A percentile compares a stretch with the other conserved stretches of the same genome.
Conservation (phyloP, 345 rosid species). For the Gossypium rotundifolium region DNA sequence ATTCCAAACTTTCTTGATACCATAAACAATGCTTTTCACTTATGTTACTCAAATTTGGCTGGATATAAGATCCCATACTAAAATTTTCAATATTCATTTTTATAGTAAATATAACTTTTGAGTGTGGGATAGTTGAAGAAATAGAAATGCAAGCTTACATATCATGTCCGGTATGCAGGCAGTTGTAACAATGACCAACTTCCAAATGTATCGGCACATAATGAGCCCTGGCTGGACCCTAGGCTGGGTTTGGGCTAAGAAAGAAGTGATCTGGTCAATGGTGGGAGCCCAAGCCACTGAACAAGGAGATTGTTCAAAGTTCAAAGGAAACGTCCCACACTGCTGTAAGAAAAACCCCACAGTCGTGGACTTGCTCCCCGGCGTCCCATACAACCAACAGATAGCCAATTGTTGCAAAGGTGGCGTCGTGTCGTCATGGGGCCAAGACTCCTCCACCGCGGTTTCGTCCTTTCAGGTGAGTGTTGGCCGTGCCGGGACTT, state of each 20-base stretch:
- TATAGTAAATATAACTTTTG: no score
- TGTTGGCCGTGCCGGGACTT: slow-evolving; percentile 39
- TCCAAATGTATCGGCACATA: slow-evolving; percentile 45
- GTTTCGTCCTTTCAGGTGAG: slow-evolving; percentile 40
- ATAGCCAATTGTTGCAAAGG: slow-evolving; percentile 51
- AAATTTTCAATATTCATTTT: no score
- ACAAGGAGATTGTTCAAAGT: slow-evolving; percentile 58
- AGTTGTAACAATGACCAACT: slow-evolving; percentile 37
- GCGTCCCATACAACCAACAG: slow-evolving; percentile 43
- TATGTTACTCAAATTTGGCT: no score
- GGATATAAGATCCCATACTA: no score
- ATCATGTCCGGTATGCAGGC: slow-evolving; percentile 23
- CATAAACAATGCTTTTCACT: no score
- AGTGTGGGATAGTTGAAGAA: no score
- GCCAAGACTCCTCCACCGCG: slow-evolving; percentile 35
- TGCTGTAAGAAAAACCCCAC: slow-evolving; percentile 37
- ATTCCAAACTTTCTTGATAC: no score
- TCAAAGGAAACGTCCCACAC: slow-evolving; percentile 44
- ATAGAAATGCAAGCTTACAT: not conserved
- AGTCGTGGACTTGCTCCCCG: slow-evolving; percentile 43
- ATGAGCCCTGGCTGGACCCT: slow-evolving; percentile 44
- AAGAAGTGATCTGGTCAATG: slow-evolving; percentile 46
- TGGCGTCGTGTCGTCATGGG: slow-evolving; percentile 37
- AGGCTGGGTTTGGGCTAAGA: slow-evolving; percentile 50
- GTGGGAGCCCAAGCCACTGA: slow-evolving; percentile 42